These are phyloP conservation scores for Begonia fuchsioides DNA, from an alignment of 306 rosid species.

Conservation along the genomic window DNA sequence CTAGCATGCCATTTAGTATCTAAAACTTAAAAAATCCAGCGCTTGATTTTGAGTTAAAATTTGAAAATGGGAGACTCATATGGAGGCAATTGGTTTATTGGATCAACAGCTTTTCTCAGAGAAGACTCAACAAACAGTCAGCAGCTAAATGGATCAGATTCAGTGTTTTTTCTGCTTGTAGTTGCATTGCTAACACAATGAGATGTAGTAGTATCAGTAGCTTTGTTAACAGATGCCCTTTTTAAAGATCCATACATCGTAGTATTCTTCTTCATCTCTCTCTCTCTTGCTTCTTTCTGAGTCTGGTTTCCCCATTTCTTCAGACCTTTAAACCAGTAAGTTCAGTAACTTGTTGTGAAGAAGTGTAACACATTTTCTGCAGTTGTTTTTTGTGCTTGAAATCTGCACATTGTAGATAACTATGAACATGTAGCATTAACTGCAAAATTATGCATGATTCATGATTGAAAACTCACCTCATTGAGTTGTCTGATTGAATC, in stretches of 20 bases:
- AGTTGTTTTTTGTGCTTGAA: neutral
- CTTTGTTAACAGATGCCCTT: neutral
- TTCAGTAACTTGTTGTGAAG: too few relatives aligned
- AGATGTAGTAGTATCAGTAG: neutral
- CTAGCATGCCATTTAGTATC: too few relatives aligned
- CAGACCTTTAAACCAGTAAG: too few relatives aligned
- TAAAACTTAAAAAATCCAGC: too few relatives aligned
- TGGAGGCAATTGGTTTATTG: neutral
- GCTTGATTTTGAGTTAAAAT: neutral
- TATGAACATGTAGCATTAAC: neutral
- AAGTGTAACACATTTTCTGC: too few relatives aligned
- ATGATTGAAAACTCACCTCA: neutral
- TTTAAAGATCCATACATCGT: conserved; percentile 5
- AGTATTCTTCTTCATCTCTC: conserved; percentile 4
- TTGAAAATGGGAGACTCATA: neutral
- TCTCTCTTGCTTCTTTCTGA: neutral
- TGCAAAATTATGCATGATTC: too few relatives aligned
- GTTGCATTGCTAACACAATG: too few relatives aligned
- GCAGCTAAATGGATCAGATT: conserved; percentile 18
- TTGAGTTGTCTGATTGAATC: too few relatives aligned
- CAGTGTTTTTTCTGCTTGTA: neutral
- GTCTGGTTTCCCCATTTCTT: too few relatives aligned
- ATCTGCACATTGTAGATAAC: neutral
- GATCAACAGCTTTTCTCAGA: neutral
- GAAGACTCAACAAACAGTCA: conserved; percentile 38